Evolutionary conservation across 2,329 filamentous ascomycete genomes (phyloP), one percentile per base, ranked within the genome.

Genomic region (Fusarium sororula): DNA sequence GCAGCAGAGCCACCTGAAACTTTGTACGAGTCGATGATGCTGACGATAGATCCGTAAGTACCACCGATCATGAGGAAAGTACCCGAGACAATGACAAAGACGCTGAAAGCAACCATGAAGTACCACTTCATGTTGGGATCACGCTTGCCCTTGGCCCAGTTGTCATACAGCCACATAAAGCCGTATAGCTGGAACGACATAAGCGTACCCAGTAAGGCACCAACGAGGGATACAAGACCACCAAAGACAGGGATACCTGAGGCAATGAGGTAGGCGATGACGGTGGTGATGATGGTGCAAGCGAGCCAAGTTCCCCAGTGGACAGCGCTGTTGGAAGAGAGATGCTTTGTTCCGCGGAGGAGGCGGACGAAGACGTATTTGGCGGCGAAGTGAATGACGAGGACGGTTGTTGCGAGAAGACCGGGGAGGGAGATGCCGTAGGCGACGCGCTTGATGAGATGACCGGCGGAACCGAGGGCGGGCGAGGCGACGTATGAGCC

Each of bases 401-500:
- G 69, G 12, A 74, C 77, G 6, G 75, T 76, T 3, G 78, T 78
- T 12, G 78, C 79, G 26, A 79, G 39, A 11, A 81, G 75, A 13
- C 80, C 80, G 1, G 80, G 80, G 2, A 81, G 69, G 13, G 80
- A 79, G 1, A 81, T 64, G 4, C 84, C 85, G 58, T 87, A 87
- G 55, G 79, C 81, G 17, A 86, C 75, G 67, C 83, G 86, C 80
- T 87, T 87, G 65, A 85, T 78, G 1, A 77, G 63, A 1, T 60
- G 37, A 7, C 85, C 85, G 1, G 84, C 85, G 17, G 84, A 85
- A 5, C 85, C 86, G 15, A 87, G 81, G 17, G 85, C 85, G 0
- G 85, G 86, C 0, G 84, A 86, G 0, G 85, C 83, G 8, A 87
- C 84, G 64, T 83, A 86, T 0, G 83, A 84, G 0, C 86, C 85